Evolutionary conservation across 371 early-diverging fungal genomes (phyloP).

Genomic region (Polyrhizophydium stewartii): DNA sequence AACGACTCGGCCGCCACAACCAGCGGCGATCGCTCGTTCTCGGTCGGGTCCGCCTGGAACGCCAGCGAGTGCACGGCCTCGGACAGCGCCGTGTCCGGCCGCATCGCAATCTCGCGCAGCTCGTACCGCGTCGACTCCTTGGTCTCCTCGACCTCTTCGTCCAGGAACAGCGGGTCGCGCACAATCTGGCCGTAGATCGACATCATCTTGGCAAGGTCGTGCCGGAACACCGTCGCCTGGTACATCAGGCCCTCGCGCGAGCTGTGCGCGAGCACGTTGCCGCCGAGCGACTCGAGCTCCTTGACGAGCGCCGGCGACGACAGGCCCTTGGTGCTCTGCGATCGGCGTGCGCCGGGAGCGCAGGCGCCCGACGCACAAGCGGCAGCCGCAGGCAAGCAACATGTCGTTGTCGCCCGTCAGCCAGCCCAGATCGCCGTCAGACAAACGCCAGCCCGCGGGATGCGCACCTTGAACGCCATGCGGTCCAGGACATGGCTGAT

Average conservation of each 20-base stretch:
- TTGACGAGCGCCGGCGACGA: slow-evolving; percentile 64
- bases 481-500: slow-evolving; percentile 83
- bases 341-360: too few species aligned
- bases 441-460: too few species aligned
- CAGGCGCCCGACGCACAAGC: too few species aligned
- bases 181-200: slow-evolving; percentile 77
- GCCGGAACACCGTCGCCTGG: slow-evolving; percentile 84
- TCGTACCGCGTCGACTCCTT: slow-evolving; percentile 78
- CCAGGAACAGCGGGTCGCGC: slow-evolving; percentile 62
- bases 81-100: slow-evolving; percentile 81
- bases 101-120: slow-evolving; percentile 75
- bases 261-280: slow-evolving; percentile 83
- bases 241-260: slow-evolving; percentile 94
- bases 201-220: slow-evolving; percentile 70
- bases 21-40: neutral
- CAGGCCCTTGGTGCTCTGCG: slow-evolving; percentile 18
- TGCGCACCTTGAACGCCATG: slow-evolving; percentile 82
- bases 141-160: slow-evolving; percentile 79
- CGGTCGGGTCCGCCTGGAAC: slow-evolving; percentile 24
- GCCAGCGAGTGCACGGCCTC: slow-evolving; percentile 86
- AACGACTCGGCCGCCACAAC: neutral
- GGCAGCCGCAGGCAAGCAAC: too few species aligned
- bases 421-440: too few species aligned
- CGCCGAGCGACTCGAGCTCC: slow-evolving; percentile 81
- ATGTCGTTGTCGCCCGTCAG: too few species aligned